These are phyloP conservation scores for Suillus tomentosus DNA, from an alignment of 768 basidiomycete species.

Conservation along the genomic window DNA sequence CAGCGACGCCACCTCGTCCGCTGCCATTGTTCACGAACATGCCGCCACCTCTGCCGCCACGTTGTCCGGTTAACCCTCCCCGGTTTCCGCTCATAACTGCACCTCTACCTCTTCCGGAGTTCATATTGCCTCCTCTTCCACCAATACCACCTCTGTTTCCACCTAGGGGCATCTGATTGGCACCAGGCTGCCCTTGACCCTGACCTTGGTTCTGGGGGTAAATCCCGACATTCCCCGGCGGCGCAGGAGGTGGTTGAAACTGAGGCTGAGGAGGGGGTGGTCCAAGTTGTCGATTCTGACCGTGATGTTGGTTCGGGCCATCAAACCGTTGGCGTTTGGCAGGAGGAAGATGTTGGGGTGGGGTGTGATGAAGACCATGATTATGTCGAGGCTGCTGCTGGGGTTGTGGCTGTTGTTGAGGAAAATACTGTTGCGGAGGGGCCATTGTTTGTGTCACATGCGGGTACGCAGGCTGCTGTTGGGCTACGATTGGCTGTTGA, in stretches of 20 bases:
- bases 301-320: slow-evolving; percentile 52
- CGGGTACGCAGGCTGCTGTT: slow-evolving; percentile 39
- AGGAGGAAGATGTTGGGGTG: slow-evolving; percentile 84
- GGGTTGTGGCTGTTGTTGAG: slow-evolving; percentile 39
- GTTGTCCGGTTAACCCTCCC: slow-evolving; percentile 46
- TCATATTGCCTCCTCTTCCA: slow-evolving; percentile 42
- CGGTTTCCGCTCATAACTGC: slow-evolving; percentile 47
- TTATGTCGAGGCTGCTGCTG: slow-evolving; percentile 49
- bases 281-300: slow-evolving; percentile 46
- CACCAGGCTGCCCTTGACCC: slow-evolving; percentile 44
- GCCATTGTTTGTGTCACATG: slow-evolving; percentile 40
- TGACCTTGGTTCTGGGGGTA: slow-evolving; percentile 29
- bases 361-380: slow-evolving; percentile 57
- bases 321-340: slow-evolving; percentile 92
- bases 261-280: slow-evolving; percentile 57
- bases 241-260: slow-evolving; percentile 41
- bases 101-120: slow-evolving; percentile 44
- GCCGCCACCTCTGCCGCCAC: slow-evolving; percentile 41
- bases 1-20: slow-evolving; percentile 43
- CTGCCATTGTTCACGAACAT: slow-evolving; percentile 37
- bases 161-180: slow-evolving; percentile 42
- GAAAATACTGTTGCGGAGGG: slow-evolving; percentile 44
- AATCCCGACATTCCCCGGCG: slow-evolving; percentile 27
- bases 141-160: slow-evolving; percentile 49
- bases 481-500: slow-evolving; percentile 52